phyloP scores from a whole-genome alignment of 164 flowering plant genomes.

The Tetrastigma voinierianum region DNA sequence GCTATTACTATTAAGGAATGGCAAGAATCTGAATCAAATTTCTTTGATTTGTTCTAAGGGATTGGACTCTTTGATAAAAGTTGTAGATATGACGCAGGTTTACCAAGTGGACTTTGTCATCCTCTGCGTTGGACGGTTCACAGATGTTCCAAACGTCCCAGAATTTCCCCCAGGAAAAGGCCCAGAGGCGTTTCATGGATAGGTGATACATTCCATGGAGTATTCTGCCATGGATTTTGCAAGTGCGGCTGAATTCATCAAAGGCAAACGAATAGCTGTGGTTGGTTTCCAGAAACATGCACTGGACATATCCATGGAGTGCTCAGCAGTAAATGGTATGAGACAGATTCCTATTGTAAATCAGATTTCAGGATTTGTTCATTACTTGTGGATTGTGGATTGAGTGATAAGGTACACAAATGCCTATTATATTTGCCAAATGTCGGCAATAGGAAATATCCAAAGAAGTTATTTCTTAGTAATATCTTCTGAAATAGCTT shows the following conservation, averaged over 20 bases:
- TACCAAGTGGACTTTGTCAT: constrained; percentile 43
- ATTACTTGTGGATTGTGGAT: too few species aligned
- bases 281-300: constrained; percentile 37
- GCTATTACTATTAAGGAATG: too few species aligned
- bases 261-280: constrained; percentile 26
- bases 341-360: too few species aligned
- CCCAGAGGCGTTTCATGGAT: constrained; percentile 32
- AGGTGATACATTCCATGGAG: constrained; percentile 41
- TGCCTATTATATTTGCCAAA: too few species aligned
- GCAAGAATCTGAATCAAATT: too few species aligned
- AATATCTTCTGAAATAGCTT: too few species aligned
- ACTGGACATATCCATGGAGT: constrained; percentile 31
- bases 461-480: too few species aligned
- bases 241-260: constrained; percentile 10
- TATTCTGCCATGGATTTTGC: constrained; percentile 3
- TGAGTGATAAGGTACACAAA: too few species aligned
- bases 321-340: constrained; percentile 29
- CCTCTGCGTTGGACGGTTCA: constrained; percentile 43
- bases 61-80: too few species aligned
- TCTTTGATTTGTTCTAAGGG: too few species aligned
- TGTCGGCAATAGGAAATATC: too few species aligned
- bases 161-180: constrained; percentile 27
- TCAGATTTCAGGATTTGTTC: too few species aligned
- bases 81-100: neutral
- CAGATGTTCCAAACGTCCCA: constrained; percentile 37